Evolutionary conservation across 164 flowering plant species (phyloP), one percentile per base, ranked within the genome.

Genomic region (Warburgia ugandensis): DNA sequence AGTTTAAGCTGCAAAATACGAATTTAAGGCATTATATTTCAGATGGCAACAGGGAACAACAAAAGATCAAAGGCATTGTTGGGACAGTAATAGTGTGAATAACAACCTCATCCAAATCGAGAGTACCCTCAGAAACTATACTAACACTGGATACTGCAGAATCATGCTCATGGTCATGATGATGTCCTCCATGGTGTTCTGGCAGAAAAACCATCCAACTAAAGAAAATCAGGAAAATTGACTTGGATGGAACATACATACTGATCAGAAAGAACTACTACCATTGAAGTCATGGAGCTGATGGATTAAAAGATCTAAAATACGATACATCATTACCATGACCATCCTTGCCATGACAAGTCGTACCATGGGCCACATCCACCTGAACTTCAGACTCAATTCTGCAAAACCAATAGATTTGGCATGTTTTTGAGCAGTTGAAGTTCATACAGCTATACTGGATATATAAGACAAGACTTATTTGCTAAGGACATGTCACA

Each of bases 141-240:
- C 84, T 83, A 48, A 88, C 95, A 70, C 96, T 87, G 36, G 96
- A 74, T 17, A 92, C 95, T 39, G 95, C 74, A 57, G 91, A 81
- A 75, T 92, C 96, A 71, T 92, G 98, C 11, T 50, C 66, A 62
- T 81, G 97, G 48, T 75, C 72, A 59, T 87, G 91, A 59, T 73
- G 79, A 70, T 84, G 91, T 43, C 67, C 62, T 35, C 59, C 52
- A 33, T 68, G 68, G 62, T 79, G 71, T 9, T 60, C 95, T 84
- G 68, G 31, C 8, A 48, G 13, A 59, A 26, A 11, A 52, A 48
- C 29, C 29, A 8, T 21, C 35, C n/a, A 51, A 17, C 32, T 35
- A 45, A 12, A 50, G 1, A 5, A 14, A 9, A 31, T 10, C 33
- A 6, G 29, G 41, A 19, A 14, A 30, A 30, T 6, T n/a, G 21